Evolutionary conservation across 2,329 filamentous ascomycete species (phyloP).

Genomic region (Dactylellina drechsleri): DNA sequence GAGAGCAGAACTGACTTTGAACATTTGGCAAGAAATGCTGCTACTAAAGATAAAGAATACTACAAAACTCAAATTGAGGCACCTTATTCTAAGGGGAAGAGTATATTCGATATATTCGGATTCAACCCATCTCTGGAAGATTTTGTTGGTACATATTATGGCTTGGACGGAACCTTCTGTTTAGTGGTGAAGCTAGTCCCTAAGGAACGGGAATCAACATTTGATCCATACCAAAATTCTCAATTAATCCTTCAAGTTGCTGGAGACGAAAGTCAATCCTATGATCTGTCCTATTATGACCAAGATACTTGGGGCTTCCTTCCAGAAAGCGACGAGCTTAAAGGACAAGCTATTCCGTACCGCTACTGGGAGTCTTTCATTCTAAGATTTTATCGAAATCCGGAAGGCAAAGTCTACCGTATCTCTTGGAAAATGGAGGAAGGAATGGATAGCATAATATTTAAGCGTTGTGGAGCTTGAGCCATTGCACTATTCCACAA

Average conservation of each 20-base stretch:
- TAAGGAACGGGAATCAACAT: too few species aligned
- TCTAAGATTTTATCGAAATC: conserved; percentile 3
- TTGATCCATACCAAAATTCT: not conserved
- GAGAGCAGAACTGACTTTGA: too few species aligned
- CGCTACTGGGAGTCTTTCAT: conserved; percentile 16
- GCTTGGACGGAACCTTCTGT: not conserved
- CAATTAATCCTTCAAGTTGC: conserved; percentile 5
- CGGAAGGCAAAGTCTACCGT: not conserved
- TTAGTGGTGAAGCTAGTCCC: not conserved
- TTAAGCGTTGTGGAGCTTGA: too few species aligned
- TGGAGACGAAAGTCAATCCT: conserved; percentile 10
- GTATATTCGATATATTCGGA: not conserved
- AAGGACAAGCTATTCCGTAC: conserved; percentile 10
- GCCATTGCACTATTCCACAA: too few species aligned
- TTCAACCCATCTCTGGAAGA: not conserved
- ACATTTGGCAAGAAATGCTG: not conserved
- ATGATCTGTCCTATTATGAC: conserved; percentile 15
- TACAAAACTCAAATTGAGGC: not conserved
- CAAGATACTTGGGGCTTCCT: conserved; percentile 6
- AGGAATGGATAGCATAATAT: too few species aligned
- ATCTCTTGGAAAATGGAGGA: too few species aligned
- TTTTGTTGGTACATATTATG: conserved; percentile 10
- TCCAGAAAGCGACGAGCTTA: not conserved
- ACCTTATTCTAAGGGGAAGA: not conserved
- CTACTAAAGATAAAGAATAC: not conserved